These are phyloP conservation scores for Isoetes taiwanensis DNA, from an alignment of 75 land plant genomes.

Conservation along the genomic window DNA sequence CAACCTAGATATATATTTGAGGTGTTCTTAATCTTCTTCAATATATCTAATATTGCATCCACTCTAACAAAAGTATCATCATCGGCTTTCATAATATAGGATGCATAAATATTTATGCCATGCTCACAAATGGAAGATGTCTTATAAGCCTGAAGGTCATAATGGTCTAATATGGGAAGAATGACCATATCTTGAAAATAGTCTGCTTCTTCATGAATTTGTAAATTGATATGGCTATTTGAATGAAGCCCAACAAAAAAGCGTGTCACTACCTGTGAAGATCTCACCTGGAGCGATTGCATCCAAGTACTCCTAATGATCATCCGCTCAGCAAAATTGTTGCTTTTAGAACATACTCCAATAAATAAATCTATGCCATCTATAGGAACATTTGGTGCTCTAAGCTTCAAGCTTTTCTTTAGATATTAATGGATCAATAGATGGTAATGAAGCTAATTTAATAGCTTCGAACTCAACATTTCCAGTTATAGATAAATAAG, in stretches of 20 bases:
- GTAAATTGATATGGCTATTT: slow-evolving; percentile 47
- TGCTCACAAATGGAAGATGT: slow-evolving; percentile 58
- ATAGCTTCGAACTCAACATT: too few species aligned
- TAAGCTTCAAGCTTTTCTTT: too few species aligned
- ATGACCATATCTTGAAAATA: slow-evolving; percentile 47
- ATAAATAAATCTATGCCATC: slow-evolving; percentile 31
- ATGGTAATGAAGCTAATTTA: too few species aligned
- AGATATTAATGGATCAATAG: too few species aligned
- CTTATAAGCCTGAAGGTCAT: slow-evolving; percentile 47
- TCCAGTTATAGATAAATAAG: too few species aligned
- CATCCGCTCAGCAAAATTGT: slow-evolving; percentile 65
- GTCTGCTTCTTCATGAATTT: slow-evolving; percentile 46
- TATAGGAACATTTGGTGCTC: slow-evolving; percentile 25
- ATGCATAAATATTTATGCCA: slow-evolving; percentile 40
- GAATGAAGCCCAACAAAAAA: slow-evolving; percentile 57
- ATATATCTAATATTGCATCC: too few species aligned
- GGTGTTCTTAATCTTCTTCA: too few species aligned
- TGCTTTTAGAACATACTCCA: slow-evolving; percentile 48
- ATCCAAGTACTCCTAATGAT: slow-evolving; percentile 64
- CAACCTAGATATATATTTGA: too few species aligned
- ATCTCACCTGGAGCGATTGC: slow-evolving; percentile 33
- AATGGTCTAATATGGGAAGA: slow-evolving; percentile 50
- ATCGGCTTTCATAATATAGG: too few species aligned
- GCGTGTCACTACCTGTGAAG: slow-evolving; percentile 42
- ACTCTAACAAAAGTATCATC: too few species aligned